Evolutionary conservation across 208 protist genomes (phyloP), one percentile per base, ranked within the genome.

Genomic region (Trypanosoma congolense): DNA sequence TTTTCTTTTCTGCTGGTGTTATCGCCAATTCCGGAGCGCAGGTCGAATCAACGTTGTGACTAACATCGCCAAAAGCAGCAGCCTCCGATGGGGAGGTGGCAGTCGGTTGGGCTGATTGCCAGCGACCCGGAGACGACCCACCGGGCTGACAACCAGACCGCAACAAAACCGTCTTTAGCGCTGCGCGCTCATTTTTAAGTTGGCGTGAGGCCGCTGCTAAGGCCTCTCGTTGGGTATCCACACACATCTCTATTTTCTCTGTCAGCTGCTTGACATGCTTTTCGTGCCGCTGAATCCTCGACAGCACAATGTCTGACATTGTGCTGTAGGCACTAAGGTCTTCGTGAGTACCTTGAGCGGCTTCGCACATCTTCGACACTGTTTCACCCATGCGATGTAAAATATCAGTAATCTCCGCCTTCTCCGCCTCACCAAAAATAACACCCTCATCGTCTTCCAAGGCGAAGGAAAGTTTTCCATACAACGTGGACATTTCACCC

Each of bases 131-230:
- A 8, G 35, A 8, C 35, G 8, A 8, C 8, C 14, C 19, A 29
- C 29, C 30, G 1, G 26, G 19, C 4, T 18, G 12, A 31, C n/a
- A 21, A 29, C 22, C 25, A 30, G 44, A 61, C 1, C 44, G 30
- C 24, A 61, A 24, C 14, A 61, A 44, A 53, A 61, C 16, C 42
- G 41, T 40, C 28, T 52, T 61, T n/a, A 54, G 8, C 3, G 29
- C 46, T 25, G 29, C 30, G 8, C 56, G 44, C 19, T 62, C 45
- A 43, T 54, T 3, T 28, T 35, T 25, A 33, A 62, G 46, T 22
- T 62, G 30, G 8, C 18, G 40, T 62, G 46, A 25, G 12, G 26
- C 25, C 16, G 43, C 12, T 1, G 36, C 6, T n/a, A 31, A n/a
- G 5, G 56, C 43, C n/a, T 52, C 44, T 35, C 45, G 44, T 21